Evolutionary conservation across 352 stramenopile genomes (phyloP).

Genomic region (Globisporangium okanoganense): DNA sequence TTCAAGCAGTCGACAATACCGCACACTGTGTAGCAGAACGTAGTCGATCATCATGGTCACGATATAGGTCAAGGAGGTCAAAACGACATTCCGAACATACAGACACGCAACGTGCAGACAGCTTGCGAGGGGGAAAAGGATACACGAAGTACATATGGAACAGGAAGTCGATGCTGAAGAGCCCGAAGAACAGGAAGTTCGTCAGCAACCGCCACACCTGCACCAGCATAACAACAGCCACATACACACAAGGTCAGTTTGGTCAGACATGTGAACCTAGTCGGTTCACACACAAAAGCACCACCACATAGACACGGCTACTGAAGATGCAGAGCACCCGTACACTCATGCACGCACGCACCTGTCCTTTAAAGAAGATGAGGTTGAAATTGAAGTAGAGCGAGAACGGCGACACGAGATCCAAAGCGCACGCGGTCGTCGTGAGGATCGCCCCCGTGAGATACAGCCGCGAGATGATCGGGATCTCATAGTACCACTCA

Average conservation of each 20-base stretch:
- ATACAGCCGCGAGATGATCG: conserved; percentile 96
- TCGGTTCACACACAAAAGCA: not conserved
- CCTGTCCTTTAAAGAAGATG: conserved; percentile 97
- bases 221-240: conserved; percentile 5
- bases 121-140: conserved; percentile 23
- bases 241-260: not conserved
- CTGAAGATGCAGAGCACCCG: not conserved
- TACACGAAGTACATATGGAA: conserved; percentile 99
- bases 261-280: conserved; percentile 1
- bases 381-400: conserved; percentile 95
- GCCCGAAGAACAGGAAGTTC: conserved; percentile 99
- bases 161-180: conserved; percentile 98
- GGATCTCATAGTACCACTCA: conserved; percentile 99
- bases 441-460: conserved; percentile 97
- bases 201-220: conserved; percentile 95
- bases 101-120: not conserved
- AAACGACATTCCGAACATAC: not conserved
- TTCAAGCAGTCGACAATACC: conserved; percentile 96
- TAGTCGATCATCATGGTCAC: not conserved
- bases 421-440: conserved; percentile 94
- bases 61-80: conserved; percentile 5
- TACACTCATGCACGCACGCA: conserved; percentile 23
- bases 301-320: not conserved
- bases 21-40: conserved; percentile 42
- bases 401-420: conserved; percentile 97